Percentiles rank a stretch among this genome's conserved stretches.
Evolutionary conservation across 2,329 filamentous ascomycete genomes (phyloP).

Genomic region (Paecilomyces variotii): DNA sequence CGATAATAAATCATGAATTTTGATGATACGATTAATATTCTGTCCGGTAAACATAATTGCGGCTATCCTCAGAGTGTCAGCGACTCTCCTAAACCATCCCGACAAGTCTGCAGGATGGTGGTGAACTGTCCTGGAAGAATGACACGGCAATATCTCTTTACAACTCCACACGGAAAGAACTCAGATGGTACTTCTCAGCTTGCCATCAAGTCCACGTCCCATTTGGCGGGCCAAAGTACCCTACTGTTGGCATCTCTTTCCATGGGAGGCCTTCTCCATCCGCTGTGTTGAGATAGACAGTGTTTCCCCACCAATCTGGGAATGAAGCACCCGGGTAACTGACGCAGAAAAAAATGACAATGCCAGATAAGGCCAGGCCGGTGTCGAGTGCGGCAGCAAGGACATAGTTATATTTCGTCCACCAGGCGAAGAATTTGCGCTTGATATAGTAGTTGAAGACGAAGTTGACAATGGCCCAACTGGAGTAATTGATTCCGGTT

Average conservation of each 20-base stretch:
- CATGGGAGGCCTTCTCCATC: slow-evolving; percentile 21
- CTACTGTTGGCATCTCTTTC: slow-evolving; percentile 16
- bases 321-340: slow-evolving; percentile 23
- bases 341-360: slow-evolving; percentile 29
- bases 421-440: slow-evolving; percentile 48
- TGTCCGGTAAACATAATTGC: background rate
- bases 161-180: background rate
- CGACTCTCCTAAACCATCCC: too few relatives aligned
- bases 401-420: slow-evolving; percentile 39
- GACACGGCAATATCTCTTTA: background rate
- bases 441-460: slow-evolving; percentile 73
- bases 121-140: too few relatives aligned
- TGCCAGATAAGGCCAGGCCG: slow-evolving; percentile 23
- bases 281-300: slow-evolving; percentile 22
- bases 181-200: background rate
- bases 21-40: background rate
- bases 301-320: slow-evolving; percentile 28
- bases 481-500: slow-evolving; percentile 29
- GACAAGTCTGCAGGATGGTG: too few relatives aligned
- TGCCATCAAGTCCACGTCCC: slow-evolving; percentile 14
- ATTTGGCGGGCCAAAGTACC: slow-evolving; percentile 25
- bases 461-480: slow-evolving; percentile 42
- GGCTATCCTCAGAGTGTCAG: background rate
- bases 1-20: background rate
- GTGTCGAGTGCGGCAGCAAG: slow-evolving; percentile 33